A percentile compares a stretch with the other conserved stretches of the same genome.
These are phyloP conservation scores for Helianthus annuus DNA, from an alignment of 129 eudicot genomes.

Conservation along the genomic window DNA sequence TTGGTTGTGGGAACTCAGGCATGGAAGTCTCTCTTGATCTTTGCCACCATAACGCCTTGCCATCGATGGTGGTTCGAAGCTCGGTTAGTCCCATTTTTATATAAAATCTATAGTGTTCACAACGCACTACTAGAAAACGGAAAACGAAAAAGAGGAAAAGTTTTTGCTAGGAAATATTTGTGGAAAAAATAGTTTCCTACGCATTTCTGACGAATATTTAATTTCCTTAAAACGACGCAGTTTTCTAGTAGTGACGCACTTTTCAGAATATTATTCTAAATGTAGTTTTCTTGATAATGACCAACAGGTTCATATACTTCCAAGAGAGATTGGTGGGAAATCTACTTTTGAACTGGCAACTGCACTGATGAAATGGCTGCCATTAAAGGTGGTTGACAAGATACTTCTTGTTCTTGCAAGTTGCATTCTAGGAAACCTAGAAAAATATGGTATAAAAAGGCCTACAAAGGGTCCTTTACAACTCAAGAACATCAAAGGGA, in stretches of 20 bases:
- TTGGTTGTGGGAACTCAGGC: slow-evolving; percentile 98
- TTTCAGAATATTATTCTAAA: not conserved
- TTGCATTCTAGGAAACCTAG: slow-evolving; percentile 64
- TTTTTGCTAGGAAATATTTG: not conserved
- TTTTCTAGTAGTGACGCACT: not conserved
- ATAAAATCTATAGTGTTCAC: not conserved
- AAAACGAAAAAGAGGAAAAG: not conserved
- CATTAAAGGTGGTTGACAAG: slow-evolving; percentile 64
- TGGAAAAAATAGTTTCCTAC: too few relatives aligned
- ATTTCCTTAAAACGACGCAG: too few relatives aligned
- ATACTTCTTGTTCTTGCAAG: slow-evolving; percentile 53
- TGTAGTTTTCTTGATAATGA: slow-evolving; percentile 3
- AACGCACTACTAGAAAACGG: not conserved
- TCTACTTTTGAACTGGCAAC: slow-evolving; percentile 83
- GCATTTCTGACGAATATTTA: too few relatives aligned
- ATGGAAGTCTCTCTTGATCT: slow-evolving; percentile 98
- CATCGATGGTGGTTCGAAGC: slow-evolving; percentile 89
- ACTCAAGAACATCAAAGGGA: slow-evolving; percentile 68
- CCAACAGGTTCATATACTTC: slow-evolving; percentile 85
- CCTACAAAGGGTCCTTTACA: slow-evolving; percentile 78
- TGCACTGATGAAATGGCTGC: slow-evolving; percentile 66
- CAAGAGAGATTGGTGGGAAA: slow-evolving; percentile 77
- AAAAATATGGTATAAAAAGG: slow-evolving; percentile 83
- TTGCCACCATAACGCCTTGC: slow-evolving; percentile 73
- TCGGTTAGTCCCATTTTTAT: slow-evolving; percentile 56